These are phyloP conservation scores for Rhododendron mucronatum DNA, from an alignment of 148 eudicot genomes.

Conservation along the genomic window DNA sequence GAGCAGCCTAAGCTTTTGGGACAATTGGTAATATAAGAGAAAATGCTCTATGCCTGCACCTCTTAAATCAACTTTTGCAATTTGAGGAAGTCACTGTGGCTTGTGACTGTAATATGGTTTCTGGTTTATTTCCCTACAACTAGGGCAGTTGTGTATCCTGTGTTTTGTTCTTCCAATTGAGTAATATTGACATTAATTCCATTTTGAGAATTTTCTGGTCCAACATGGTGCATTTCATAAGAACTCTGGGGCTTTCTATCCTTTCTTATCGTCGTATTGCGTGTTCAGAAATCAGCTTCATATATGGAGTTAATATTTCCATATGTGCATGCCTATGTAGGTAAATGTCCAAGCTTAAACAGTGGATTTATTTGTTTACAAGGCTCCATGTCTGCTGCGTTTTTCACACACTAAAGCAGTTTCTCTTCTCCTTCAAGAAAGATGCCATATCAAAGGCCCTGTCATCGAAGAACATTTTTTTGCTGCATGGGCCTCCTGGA, in stretches of 20 bases:
- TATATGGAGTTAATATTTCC: background rate
- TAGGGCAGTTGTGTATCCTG: background rate
- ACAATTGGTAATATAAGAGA: background rate
- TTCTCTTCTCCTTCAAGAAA: conserved; percentile 47
- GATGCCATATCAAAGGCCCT: conserved; percentile 82
- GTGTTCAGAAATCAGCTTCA: background rate
- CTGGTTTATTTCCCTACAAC: background rate
- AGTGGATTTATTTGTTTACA: background rate
- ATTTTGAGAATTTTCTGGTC: background rate
- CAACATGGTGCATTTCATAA: background rate
- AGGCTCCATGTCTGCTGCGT: background rate
- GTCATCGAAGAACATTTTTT: conserved; percentile 81
- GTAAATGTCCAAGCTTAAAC: background rate
- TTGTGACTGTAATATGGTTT: background rate
- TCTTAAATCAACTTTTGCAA: background rate
- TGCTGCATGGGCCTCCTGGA: conserved; percentile 99
- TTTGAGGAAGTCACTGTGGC: background rate
- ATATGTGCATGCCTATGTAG: background rate
- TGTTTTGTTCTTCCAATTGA: background rate
- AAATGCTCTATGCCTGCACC: background rate
- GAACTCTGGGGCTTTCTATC: background rate
- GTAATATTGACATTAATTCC: background rate
- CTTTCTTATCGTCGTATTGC: background rate
- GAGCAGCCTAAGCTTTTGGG: background rate
- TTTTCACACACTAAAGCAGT: conserved; percentile 14